Base-by-base conservation (phyloP, 2,329 filamentous ascomycete species). In the Phoma herbarum region DNA sequence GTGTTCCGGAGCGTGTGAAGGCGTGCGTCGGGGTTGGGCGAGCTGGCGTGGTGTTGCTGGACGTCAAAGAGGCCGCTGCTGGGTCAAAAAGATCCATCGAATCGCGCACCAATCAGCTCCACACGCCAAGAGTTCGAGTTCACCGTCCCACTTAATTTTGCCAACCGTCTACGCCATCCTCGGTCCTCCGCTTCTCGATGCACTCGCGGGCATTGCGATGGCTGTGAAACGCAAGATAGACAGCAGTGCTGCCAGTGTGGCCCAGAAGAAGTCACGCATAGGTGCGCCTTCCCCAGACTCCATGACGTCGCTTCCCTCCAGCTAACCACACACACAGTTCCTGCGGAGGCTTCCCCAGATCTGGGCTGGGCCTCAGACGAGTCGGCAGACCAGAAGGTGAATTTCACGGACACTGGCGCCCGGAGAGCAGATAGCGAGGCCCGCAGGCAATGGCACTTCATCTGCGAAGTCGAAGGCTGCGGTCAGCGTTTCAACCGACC, bases 401-500 rank as follows among this genome's bases (percentile, higher is more conserved):
- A 66, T 28, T 73, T 69, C 60, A 76, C 70, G 25, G 68, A 73
- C 25, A 69, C 64, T 48, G 73, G 73, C 16, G 61, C 60, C 1
- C 61, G 57, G 29, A 64, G 73, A 52, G 73, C 73, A 26, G 63
- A 68, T 6, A 74, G 72, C 51, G 74, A 75, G 64, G 71, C 72
- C 10, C 87, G 86, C 61, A 41, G 91, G 86, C 73, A 83, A 58
- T 96, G 96, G 81, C 93, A 87, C 5, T 88, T 93, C 63, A 80
- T 82, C 53, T 97, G 94, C 78, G 87, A 89, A 0, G 89, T 87
- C 74, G 85, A 88, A 11, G 86, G 83, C 63, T 98, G 94, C 74
- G 79, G 81, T 57, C 96, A 96, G 79, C 88, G 89, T 7, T 98
- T 95, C 82, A 96, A 96, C 75, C 88, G 94, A 3, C 93, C 92